Conservation (phyloP, 805 yeast genomes). For the Nakazawaea molendinolei region DNA sequence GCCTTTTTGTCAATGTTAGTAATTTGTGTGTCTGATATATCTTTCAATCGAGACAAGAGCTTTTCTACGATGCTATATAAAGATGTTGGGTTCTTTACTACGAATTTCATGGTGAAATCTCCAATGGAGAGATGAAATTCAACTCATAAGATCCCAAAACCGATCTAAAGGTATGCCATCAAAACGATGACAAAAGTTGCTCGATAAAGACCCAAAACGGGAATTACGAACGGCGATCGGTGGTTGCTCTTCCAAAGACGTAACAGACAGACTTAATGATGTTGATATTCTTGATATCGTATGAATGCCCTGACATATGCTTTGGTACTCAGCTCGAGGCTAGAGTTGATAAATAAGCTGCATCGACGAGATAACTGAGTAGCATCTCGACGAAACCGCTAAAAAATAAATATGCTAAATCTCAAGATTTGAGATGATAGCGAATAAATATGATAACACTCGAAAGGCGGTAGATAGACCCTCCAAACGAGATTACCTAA, state of each 20-base stretch:
- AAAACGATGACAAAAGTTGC: constrained; percentile 36
- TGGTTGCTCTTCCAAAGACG: constrained; percentile 84
- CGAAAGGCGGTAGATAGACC: too few relatives aligned
- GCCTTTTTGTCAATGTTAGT: constrained; percentile 55
- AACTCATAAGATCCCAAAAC: constrained; percentile 73
- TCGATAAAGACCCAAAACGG: constrained; percentile 43
- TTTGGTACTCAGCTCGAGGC: constrained; percentile 52
- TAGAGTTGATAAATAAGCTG: too few relatives aligned
- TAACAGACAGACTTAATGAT: constrained; percentile 78
- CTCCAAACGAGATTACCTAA: too few relatives aligned
- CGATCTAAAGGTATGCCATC: constrained; percentile 31
- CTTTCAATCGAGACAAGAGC: neutral
- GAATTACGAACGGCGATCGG: constrained; percentile 42
- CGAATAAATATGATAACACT: too few relatives aligned
- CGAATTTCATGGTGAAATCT: constrained; percentile 46
- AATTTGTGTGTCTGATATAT: constrained; percentile 12
- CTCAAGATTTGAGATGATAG: too few relatives aligned
- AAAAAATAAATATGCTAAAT: too few relatives aligned
- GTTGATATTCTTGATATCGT: neutral
- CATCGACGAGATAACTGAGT: too few relatives aligned
- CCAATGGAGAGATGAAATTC: constrained; percentile 40
- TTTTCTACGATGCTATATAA: too few relatives aligned
- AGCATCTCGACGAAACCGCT: too few relatives aligned
- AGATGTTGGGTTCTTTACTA: constrained; percentile 84
- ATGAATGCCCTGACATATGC: constrained; percentile 75